Conservation (phyloP, 2,329 filamentous ascomycete genomes). For the Coniochaeta pulveracea region DNA sequence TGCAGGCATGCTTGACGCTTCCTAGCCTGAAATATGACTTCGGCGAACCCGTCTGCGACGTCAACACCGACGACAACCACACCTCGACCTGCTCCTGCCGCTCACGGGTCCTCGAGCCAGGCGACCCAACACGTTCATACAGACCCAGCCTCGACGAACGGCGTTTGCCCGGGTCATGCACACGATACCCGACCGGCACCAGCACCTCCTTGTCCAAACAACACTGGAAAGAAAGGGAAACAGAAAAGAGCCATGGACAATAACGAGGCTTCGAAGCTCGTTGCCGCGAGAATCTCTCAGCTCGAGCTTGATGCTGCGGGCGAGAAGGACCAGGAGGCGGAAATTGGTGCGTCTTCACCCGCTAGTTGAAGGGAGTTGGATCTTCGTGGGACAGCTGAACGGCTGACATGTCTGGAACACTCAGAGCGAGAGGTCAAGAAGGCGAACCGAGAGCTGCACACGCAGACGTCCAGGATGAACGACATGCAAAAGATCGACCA, state of each 20-base stretch:
- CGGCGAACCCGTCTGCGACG: slow-evolving; percentile 20
- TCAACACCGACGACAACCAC: slow-evolving; percentile 21
- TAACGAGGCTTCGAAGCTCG: slow-evolving; percentile 80
- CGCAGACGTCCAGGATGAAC: slow-evolving; percentile 83
- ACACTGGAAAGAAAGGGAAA: slow-evolving; percentile 63
- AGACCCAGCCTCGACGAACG: slow-evolving; percentile 20
- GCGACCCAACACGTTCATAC: slow-evolving; percentile 8
- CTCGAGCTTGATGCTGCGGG: slow-evolving; percentile 86
- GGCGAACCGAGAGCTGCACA: slow-evolving; percentile 81
- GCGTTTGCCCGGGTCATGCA: slow-evolving; percentile 15
- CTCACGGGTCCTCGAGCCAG: slow-evolving; percentile 17
- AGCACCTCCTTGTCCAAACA: slow-evolving; percentile 30
- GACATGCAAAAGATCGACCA: slow-evolving; percentile 86
- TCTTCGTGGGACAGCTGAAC: neutral
- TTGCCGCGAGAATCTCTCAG: slow-evolving; percentile 90
- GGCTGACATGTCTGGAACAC: slow-evolving; percentile 20
- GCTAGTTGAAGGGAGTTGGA: too few species aligned
- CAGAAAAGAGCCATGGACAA: slow-evolving; percentile 76
- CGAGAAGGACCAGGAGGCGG: slow-evolving; percentile 89
- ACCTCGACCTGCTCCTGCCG: slow-evolving; percentile 18
- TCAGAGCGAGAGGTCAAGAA: slow-evolving; percentile 88
- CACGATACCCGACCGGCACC: slow-evolving; percentile 31
- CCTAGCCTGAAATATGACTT: slow-evolving; percentile 20
- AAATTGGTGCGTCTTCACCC: slow-evolving; percentile 57
- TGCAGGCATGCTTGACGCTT: slow-evolving; percentile 2